These are phyloP conservation scores for Crithidia fasciculata DNA, from an alignment of 208 protist species.

Conservation along the genomic window DNA sequence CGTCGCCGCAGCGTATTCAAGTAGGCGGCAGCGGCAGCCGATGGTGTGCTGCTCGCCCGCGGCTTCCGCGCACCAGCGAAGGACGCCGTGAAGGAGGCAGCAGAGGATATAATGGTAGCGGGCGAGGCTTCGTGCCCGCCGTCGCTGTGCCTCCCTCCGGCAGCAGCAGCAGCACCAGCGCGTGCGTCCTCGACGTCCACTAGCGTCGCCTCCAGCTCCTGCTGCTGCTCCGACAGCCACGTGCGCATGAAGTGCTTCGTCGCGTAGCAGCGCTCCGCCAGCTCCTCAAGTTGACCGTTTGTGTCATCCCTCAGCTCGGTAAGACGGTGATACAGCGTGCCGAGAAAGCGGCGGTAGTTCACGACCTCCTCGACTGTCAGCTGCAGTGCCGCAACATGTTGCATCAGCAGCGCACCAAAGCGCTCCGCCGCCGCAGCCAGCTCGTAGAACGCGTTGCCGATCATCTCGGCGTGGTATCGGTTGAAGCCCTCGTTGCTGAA, in stretches of 20 bases:
- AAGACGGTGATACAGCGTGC: slow-evolving; percentile 38
- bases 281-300: slow-evolving; percentile 21
- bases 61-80: background rate
- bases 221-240: slow-evolving; percentile 54
- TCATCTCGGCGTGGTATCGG: slow-evolving; percentile 27
- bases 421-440: slow-evolving; percentile 29
- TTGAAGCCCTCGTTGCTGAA: slow-evolving; percentile 57
- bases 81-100: background rate
- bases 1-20: slow-evolving; percentile 13
- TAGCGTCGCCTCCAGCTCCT: slow-evolving; percentile 22
- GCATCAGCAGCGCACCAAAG: slow-evolving; percentile 49
- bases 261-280: slow-evolving; percentile 24
- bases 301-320: slow-evolving; percentile 13
- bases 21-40: slow-evolving; percentile 21
- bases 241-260: slow-evolving; percentile 36
- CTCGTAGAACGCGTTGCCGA: slow-evolving; percentile 34
- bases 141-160: background rate
- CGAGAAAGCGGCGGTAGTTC: slow-evolving; percentile 59
- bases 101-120: background rate
- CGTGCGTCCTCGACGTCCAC: slow-evolving; percentile 4
- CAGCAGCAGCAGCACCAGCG: background rate
- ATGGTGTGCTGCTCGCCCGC: background rate
- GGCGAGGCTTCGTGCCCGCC: too few species aligned
- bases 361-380: slow-evolving; percentile 65
- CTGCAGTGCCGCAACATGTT: slow-evolving; percentile 35